These are phyloP conservation scores for Russula olivacea DNA, from an alignment of 768 basidiomycete genomes.

Conservation along the genomic window DNA sequence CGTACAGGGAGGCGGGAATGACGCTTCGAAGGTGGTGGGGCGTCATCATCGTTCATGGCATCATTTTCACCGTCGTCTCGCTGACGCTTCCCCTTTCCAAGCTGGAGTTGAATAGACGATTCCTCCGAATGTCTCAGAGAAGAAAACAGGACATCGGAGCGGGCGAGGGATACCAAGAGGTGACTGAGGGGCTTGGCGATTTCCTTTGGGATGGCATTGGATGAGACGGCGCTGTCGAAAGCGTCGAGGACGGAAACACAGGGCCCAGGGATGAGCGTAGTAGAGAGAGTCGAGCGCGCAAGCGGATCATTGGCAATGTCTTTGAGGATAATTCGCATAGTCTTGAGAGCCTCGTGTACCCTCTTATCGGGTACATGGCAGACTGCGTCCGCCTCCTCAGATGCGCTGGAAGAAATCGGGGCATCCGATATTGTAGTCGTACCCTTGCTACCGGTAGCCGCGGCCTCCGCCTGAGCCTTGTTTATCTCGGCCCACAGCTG, in stretches of 20 bases:
- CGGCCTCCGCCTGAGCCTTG: conserved; percentile 49
- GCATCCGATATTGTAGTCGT: conserved; percentile 11
- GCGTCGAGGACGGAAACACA: conserved; percentile 52
- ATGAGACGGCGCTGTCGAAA: conserved; percentile 44
- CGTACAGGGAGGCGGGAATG: conserved; percentile 26
- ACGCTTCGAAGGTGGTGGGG: conserved; percentile 25
- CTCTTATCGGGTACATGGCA: conserved; percentile 31
- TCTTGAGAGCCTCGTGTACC: conserved; percentile 55
- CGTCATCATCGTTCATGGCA: conserved; percentile 32
- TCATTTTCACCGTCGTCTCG: conserved; percentile 40
- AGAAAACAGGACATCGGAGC: conserved; percentile 60
- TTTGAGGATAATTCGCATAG: conserved; percentile 57
- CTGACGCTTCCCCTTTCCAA: conserved; percentile 61
- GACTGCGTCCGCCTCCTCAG: not conserved
- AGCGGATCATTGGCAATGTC: conserved; percentile 51
- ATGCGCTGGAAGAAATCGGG: conserved; percentile 19
- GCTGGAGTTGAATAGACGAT: conserved; percentile 55
- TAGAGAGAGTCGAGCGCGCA: conserved; percentile 49
- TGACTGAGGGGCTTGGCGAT: conserved; percentile 54
- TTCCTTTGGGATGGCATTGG: conserved; percentile 46
- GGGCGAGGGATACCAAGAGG: conserved; percentile 56
- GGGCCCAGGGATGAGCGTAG: conserved; percentile 44
- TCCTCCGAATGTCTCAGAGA: conserved; percentile 59
- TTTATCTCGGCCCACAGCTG: conserved; percentile 73
- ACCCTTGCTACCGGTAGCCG: conserved; percentile 25